These are phyloP conservation scores for Lecanicillium sp. DNA, from an alignment of 2,329 filamentous ascomycete genomes.

Conservation along the genomic window DNA sequence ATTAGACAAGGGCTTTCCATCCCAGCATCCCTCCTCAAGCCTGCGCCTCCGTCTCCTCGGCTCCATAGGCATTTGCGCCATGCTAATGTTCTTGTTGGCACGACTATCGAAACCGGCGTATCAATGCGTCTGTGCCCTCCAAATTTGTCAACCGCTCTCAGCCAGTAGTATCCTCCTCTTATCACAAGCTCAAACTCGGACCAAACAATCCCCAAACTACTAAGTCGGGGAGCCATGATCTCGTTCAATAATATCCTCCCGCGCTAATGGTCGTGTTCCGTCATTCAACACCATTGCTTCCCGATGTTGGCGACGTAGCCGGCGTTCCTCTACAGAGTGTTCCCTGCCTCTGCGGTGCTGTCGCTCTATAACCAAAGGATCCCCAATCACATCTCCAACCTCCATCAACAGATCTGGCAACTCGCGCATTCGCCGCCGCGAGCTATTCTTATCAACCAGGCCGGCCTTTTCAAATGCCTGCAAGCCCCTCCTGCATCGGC, in stretches of 20 bases:
- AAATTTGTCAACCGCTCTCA: too few species aligned
- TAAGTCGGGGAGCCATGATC: slow-evolving; percentile 34
- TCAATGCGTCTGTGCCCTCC: too few species aligned
- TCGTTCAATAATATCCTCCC: slow-evolving; percentile 71
- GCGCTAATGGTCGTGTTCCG: slow-evolving; percentile 64
- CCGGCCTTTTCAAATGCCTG: slow-evolving; percentile 42
- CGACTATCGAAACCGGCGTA: too few species aligned
- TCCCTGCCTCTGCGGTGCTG: slow-evolving; percentile 30
- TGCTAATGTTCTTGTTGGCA: too few species aligned
- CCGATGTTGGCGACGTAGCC: slow-evolving; percentile 64
- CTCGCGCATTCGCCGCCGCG: slow-evolving; percentile 18
- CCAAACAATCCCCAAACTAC: neutral
- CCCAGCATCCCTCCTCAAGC: too few species aligned
- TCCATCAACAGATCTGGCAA: slow-evolving; percentile 25
- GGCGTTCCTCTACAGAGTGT: slow-evolving; percentile 58
- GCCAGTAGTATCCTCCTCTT: too few species aligned
- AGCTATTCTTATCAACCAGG: slow-evolving; percentile 30
- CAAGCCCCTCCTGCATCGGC: slow-evolving; percentile 40
- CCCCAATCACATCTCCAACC: slow-evolving; percentile 18
- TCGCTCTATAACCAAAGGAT: slow-evolving; percentile 16
- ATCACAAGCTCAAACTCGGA: too few species aligned
- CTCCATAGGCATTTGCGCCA: too few species aligned
- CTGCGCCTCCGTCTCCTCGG: too few species aligned
- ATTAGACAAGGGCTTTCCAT: too few species aligned
- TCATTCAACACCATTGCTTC: slow-evolving; percentile 91